These are phyloP conservation scores for Ganoderma resinaceum DNA, from an alignment of 1,284 basidiomycete species.

Conservation along the genomic window DNA sequence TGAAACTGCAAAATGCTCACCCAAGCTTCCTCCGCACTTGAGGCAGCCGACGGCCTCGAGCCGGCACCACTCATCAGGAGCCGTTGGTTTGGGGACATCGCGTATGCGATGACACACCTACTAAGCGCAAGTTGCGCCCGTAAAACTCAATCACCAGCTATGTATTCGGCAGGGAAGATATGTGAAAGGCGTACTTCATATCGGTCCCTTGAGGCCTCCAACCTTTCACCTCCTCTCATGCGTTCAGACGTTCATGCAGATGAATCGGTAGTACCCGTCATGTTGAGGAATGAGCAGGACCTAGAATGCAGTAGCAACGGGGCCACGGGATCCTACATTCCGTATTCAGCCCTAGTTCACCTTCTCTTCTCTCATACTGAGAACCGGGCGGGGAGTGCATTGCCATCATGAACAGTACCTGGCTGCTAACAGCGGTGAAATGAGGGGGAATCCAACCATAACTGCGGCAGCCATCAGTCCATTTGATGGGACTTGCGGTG, in stretches of 20 bases:
- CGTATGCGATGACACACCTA: neutral
- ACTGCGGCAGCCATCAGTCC: neutral
- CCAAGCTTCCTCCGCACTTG: neutral
- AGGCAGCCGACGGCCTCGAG: neutral
- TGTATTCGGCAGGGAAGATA: conserved; percentile 15
- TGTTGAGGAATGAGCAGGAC: neutral
- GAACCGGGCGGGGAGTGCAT: neutral
- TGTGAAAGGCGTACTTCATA: conserved; percentile 24
- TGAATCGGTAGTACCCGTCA: neutral
- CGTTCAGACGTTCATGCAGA: neutral
- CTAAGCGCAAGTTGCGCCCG: neutral
- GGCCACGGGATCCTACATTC: neutral
- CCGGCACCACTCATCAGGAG: neutral
- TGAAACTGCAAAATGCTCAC: conserved; percentile 3
- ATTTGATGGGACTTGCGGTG: neutral
- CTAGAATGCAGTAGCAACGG: neutral
- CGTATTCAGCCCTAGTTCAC: neutral
- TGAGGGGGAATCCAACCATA: conserved; percentile 1
- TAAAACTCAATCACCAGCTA: conserved; percentile 20
- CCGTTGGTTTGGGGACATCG: neutral
- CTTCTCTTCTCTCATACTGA: neutral
- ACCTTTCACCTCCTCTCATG: conserved; percentile 1
- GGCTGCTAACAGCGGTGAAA: neutral
- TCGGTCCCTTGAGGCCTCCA: neutral
- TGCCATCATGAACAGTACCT: neutral